Evolutionary conservation across 176 grass and related monocot genomes (phyloP).

Genomic region (Miscanthus lutarioriparius): DNA sequence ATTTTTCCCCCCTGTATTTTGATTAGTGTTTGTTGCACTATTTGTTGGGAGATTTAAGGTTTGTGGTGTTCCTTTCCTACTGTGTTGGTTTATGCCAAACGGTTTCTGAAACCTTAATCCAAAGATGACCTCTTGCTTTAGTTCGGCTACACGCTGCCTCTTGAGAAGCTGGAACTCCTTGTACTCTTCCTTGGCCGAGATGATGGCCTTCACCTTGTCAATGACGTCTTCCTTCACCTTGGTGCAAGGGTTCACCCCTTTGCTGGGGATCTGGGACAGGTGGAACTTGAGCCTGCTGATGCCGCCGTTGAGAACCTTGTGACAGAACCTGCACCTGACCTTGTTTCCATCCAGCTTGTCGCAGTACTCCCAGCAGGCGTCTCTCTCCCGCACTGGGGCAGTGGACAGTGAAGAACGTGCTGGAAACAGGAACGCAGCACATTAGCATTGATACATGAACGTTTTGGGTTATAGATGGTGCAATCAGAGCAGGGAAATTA

Average conservation of each 20-base stretch:
- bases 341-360: slow-evolving; percentile 97
- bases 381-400: slow-evolving; percentile 75
- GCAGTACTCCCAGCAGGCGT: slow-evolving; percentile 96
- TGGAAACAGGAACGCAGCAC: slow-evolving; percentile 1
- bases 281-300: slow-evolving; percentile 97
- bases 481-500: slow-evolving; percentile 15
- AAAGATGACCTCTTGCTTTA: not conserved
- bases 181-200: slow-evolving; percentile 81
- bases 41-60: too few species aligned
- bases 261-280: slow-evolving; percentile 79
- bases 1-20: too few species aligned
- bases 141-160: slow-evolving; percentile 53
- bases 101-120: too few species aligned
- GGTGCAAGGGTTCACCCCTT: slow-evolving; percentile 81
- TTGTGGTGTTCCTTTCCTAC: too few species aligned
- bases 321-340: slow-evolving; percentile 87
- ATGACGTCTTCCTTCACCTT: slow-evolving; percentile 73
- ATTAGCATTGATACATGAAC: not conserved
- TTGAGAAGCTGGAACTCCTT: slow-evolving; percentile 69
- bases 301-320: slow-evolving; percentile 84
- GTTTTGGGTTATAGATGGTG: not conserved
- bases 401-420: not conserved
- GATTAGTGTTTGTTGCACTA: too few species aligned
- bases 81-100: too few species aligned
- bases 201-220: slow-evolving; percentile 71